phyloP scores from a whole-genome alignment of 108 stramenopile species.

The Skeletonema costatum region DNA sequence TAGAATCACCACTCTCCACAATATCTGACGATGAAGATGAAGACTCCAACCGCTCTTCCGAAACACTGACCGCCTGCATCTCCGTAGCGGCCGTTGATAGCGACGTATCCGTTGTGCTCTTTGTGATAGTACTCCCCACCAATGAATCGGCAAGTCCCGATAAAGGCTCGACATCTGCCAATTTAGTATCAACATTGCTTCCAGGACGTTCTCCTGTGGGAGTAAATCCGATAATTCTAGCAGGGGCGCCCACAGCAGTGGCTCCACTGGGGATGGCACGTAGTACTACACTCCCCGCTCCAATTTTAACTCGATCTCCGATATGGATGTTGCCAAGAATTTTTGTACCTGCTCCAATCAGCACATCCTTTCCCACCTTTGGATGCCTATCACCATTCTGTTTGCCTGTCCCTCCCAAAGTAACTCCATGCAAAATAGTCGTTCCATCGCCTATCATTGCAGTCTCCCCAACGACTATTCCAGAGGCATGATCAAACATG shows the following conservation, averaged over 20 bases:
- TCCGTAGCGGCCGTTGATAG: not conserved
- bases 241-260: slow-evolving; percentile 62
- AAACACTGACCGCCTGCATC: not conserved
- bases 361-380: slow-evolving; percentile 68
- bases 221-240: slow-evolving; percentile 56
- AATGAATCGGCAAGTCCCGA: not conserved
- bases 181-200: slow-evolving; percentile 32
- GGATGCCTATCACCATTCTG: slow-evolving; percentile 70
- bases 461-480: slow-evolving; percentile 68
- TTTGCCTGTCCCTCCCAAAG: slow-evolving; percentile 65
- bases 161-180: slow-evolving; percentile 28
- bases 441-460: slow-evolving; percentile 61
- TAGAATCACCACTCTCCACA: not conserved
- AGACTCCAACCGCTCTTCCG: not conserved
- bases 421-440: slow-evolving; percentile 65
- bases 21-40: not conserved
- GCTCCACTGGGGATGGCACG: slow-evolving; percentile 46
- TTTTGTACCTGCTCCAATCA: slow-evolving; percentile 67
- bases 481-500: slow-evolving; percentile 69
- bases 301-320: slow-evolving; percentile 56
- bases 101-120: not conserved
- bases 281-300: slow-evolving; percentile 51
- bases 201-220: slow-evolving; percentile 46
- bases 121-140: slow-evolving; percentile 7
- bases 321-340: slow-evolving; percentile 69